Percentiles rank a stretch among this genome's conserved stretches.
These are phyloP conservation scores for Neonectria magnoliae DNA, from an alignment of 2,329 filamentous ascomycete genomes.

Conservation along the genomic window DNA sequence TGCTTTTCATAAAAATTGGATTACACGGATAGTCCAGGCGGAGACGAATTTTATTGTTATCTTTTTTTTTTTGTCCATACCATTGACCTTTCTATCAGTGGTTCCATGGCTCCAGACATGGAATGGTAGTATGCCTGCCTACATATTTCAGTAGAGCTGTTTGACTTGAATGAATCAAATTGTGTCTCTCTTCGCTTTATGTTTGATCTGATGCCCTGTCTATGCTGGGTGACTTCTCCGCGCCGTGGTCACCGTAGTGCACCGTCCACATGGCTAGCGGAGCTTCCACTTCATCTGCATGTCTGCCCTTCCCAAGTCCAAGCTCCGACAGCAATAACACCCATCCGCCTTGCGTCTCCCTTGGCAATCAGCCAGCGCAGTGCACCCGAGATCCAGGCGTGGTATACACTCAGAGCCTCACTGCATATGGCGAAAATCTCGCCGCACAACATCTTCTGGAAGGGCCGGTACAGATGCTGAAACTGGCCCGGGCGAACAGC, in stretches of 20 bases:
- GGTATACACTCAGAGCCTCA: conserved; percentile 50
- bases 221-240: neutral
- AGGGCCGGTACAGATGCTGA: too few relatives aligned
- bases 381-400: conserved; percentile 53
- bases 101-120: conserved; percentile 23
- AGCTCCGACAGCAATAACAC: conserved; percentile 15
- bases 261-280: neutral
- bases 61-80: neutral
- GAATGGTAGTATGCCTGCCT: conserved; percentile 6
- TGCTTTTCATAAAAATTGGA: conserved; percentile 10
- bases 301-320: neutral
- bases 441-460: conserved; percentile 40
- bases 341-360: accelerated
- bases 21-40: conserved; percentile 3
- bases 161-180: conserved; percentile 1
- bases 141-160: neutral
- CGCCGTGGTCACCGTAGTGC: neutral
- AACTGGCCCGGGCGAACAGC: too few relatives aligned
- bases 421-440: conserved; percentile 51
- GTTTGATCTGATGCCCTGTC: neutral
- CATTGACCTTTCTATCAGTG: neutral
- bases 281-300: conserved; percentile 20
- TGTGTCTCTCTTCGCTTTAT: neutral
- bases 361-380: conserved; percentile 31
- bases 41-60: conserved; percentile 4